phyloP scores from a whole-genome alignment of 306 rosid species.

The Prunus fruticosa region DNA sequence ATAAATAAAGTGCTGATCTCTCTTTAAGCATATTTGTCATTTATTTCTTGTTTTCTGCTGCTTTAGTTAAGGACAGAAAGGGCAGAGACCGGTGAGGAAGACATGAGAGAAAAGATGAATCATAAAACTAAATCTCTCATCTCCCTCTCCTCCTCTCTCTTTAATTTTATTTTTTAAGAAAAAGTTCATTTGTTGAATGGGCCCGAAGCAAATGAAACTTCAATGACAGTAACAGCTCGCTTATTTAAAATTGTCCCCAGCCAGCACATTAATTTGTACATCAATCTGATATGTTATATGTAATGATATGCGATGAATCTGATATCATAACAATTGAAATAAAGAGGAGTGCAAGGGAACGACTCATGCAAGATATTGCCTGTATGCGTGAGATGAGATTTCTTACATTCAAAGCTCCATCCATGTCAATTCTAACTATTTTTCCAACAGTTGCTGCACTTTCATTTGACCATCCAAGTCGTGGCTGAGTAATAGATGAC shows the following conservation, averaged over 20 bases:
- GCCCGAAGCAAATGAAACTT: neutral
- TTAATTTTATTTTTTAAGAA: neutral
- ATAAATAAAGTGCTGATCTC: neutral
- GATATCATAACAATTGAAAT: neutral
- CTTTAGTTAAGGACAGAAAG: neutral
- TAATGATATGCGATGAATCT: neutral
- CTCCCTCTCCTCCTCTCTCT: neutral
- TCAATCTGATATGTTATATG: neutral
- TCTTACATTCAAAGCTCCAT: slow-evolving; percentile 95
- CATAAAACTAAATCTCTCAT: neutral
- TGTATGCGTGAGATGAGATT: slow-evolving; percentile 17
- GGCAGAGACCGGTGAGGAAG: neutral
- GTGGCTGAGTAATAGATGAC: slow-evolving; percentile 75
- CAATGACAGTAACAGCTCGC: neutral
- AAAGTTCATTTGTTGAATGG: neutral
- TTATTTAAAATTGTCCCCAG: neutral
- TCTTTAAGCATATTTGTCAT: too few relatives aligned
- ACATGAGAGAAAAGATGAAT: neutral
- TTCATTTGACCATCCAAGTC: slow-evolving; percentile 97
- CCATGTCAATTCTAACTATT: slow-evolving; percentile 83
- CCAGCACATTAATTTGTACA: neutral
- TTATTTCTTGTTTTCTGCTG: neutral
- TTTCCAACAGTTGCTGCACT: slow-evolving; percentile 89
- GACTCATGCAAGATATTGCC: neutral
- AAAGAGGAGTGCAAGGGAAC: neutral